Evolutionary conservation across 2,329 filamentous ascomycete genomes (phyloP), one percentile per base, ranked within the genome.

Genomic region (Teratosphaeria epicoccoides): DNA sequence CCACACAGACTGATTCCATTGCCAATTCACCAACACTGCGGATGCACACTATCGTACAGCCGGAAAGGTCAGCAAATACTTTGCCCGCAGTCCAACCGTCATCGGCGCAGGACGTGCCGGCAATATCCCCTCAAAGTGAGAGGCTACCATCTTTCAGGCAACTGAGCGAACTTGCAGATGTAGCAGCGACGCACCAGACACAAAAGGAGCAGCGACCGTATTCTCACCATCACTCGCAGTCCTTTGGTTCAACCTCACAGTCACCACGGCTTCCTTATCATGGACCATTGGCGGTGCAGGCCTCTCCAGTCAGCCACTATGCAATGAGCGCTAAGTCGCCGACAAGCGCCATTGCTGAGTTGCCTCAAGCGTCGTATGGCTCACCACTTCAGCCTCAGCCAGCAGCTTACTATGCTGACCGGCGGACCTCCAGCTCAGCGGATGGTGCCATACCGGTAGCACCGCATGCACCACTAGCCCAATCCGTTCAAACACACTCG

Each of bases 81-180:
- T 49, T 64, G 24, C 59, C 63, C 5, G 55, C 57, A n/a, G 56
- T 64, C 10, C 57, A 61, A 23, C 54, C 59, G 6, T 55, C 53
- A 3, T 59, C 59, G 11, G 46, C 61, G 2, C 49, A 46, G 20
- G 57, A 59, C 4, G 51, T 51, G 6, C 29, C 53, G 11, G 48
- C 47, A 20, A 58, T 59, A 7, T 63, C 63, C 3, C 58, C 59
- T 2, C 52, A 54, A 26, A 57, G 49, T 4, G 61, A 61, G 49
- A 60, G 60, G 37, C 53, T 68, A 29, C 66, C 66, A 10, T 62
- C 64, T 0, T 64, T 68, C 29, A 58, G 55, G 22, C 63, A 68
- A 45, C 49, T 66, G 29, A 67, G 57, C n/a, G 57, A 62, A 37
- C 59, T 66, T 40, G 63, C 63, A 11, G 63, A 66, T 37, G 58